phyloP scores from a whole-genome alignment of 78 protist species.

The Dictyostelium purpureum region DNA sequence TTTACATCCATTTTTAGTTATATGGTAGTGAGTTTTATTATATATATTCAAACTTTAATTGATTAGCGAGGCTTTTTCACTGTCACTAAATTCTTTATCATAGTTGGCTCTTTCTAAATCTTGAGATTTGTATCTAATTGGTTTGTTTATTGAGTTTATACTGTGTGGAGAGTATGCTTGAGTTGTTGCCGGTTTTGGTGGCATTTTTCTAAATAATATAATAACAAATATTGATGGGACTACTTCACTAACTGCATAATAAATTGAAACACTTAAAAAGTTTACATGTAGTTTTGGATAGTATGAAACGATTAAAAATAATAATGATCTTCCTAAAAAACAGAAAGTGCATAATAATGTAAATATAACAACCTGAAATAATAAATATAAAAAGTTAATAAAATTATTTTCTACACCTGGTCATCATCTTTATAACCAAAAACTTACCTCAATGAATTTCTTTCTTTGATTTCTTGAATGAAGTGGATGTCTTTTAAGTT shows the following conservation, averaged over 20 bases:
- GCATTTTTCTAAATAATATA: slow-evolving; percentile 60
- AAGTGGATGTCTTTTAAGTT: slow-evolving; percentile 48
- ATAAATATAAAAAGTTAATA: not conserved
- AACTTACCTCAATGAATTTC: slow-evolving; percentile 43
- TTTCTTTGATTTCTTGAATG: slow-evolving; percentile 31
- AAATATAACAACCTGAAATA: slow-evolving; percentile 18
- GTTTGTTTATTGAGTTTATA: too few relatives aligned
- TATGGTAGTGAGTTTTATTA: too few relatives aligned
- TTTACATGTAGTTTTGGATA: slow-evolving; percentile 2
- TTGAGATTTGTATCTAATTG: too few relatives aligned
- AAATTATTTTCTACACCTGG: not conserved
- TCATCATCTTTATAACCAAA: not conserved
- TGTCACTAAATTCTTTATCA: too few relatives aligned
- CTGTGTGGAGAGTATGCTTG: not conserved
- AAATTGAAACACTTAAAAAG: slow-evolving; percentile 12
- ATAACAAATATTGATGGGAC: slow-evolving; percentile 39
- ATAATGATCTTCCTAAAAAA: slow-evolving; percentile 26
- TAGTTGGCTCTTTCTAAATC: too few relatives aligned
- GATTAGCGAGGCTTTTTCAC: too few relatives aligned
- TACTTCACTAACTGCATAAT: slow-evolving; percentile 40
- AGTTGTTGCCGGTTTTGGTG: slow-evolving; percentile 20
- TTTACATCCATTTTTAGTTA: too few relatives aligned
- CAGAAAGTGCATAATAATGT: slow-evolving; percentile 31
- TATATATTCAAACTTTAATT: too few relatives aligned
- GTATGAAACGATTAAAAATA: slow-evolving; percentile 19